phyloP scores from a whole-genome alignment of 352 stramenopile genomes.

The Pythium pyrilobum region DNA sequence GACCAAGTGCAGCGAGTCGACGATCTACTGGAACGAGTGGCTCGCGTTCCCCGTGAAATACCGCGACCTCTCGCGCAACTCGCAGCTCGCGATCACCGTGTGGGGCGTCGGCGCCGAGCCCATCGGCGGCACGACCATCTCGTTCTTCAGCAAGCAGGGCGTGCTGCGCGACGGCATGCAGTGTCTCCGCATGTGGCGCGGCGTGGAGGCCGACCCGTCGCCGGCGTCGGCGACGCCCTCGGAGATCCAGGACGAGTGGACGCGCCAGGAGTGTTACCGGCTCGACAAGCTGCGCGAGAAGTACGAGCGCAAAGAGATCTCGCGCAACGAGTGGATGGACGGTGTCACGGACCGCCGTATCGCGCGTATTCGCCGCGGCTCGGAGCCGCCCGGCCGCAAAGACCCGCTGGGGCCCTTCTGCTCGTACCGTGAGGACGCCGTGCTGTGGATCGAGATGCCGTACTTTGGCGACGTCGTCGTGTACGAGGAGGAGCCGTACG shows the following conservation, averaged over 20 bases:
- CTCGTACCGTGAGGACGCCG: constrained; percentile 69
- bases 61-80: constrained; percentile 82
- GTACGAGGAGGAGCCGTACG: constrained; percentile 91
- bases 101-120: constrained; percentile 80
- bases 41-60: constrained; percentile 83
- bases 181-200: constrained; percentile 82
- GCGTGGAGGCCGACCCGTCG: constrained; percentile 62
- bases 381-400: constrained; percentile 61
- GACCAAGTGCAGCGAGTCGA: constrained; percentile 84
- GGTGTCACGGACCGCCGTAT: constrained; percentile 84
- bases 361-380: constrained; percentile 72
- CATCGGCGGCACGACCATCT: constrained; percentile 80
- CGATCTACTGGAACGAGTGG: constrained; percentile 88
- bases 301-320: constrained; percentile 86
- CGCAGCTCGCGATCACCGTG: constrained; percentile 77
- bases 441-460: constrained; percentile 87
- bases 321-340: constrained; percentile 90
- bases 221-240: constrained; percentile 56
- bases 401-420: constrained; percentile 75
- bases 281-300: constrained; percentile 86
- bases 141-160: constrained; percentile 86
- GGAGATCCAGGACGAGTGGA: constrained; percentile 72
- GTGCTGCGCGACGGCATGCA: constrained; percentile 81
- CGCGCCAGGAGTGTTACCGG: constrained; percentile 68
- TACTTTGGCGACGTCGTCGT: constrained; percentile 90